Percentiles rank a stretch among this genome's conserved stretches.
Conservation (phyloP, 768 basidiomycete genomes). For the Mycena maculata region DNA sequence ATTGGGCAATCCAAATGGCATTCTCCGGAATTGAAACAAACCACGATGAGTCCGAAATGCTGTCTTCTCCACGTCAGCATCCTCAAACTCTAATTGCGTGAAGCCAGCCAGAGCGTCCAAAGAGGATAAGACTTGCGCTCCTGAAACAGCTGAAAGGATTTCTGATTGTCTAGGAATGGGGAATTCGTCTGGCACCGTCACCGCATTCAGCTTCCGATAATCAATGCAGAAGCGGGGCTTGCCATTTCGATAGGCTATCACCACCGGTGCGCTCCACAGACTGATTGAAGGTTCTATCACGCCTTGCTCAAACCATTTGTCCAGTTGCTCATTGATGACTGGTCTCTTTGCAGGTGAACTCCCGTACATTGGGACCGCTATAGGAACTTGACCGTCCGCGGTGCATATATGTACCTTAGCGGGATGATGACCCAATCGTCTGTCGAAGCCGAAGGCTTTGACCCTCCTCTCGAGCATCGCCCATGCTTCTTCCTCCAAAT, state of each 20-base stretch:
- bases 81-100: neutral
- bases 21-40: neutral
- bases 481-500: neutral
- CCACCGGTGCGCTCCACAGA: conserved; percentile 3
- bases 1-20: neutral
- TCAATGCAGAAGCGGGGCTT: too few species aligned
- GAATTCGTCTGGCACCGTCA: neutral
- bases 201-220: too few species aligned
- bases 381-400: neutral
- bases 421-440: neutral
- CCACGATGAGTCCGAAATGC: conserved; percentile 5
- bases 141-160: neutral
- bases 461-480: neutral
- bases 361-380: conserved; percentile 27
- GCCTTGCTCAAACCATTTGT: conserved; percentile 7
- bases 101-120: conserved; percentile 7
- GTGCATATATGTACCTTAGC: neutral
- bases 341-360: neutral
- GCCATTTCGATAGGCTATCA: too few species aligned
- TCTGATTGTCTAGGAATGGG: neutral
- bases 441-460: conserved; percentile 2
- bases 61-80: neutral
- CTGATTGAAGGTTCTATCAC: neutral
- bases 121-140: neutral
- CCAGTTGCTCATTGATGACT: neutral